Base-by-base conservation (phyloP, 768 basidiomycete species). In the Holtermanniella nyarrowii region DNA sequence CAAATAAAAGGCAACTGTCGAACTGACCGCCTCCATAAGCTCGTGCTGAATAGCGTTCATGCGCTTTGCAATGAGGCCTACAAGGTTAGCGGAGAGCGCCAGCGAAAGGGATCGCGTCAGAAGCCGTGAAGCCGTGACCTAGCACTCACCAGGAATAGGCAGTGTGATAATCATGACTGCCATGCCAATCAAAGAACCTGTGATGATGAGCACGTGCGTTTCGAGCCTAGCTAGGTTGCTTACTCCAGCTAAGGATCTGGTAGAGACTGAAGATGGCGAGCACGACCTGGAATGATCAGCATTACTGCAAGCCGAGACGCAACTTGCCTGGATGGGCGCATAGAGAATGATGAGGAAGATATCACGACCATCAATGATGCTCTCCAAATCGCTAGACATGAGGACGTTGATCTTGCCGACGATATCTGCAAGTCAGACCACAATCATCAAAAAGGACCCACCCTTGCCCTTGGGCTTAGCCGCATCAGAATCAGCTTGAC, bases 331-430 rank as follows among this genome's bases (percentile, higher is more conserved):
- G 5, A 78, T 49, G 3, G 78, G 78, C 1, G 69, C 64, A 41
- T 70, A 72, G 18, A 77, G 50, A 22, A 68, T 47, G 22, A 73
- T 53, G 27, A 74, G 55, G 25, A 74, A 56, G 47, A 76, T 54
- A 54, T 74, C 72, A n/a, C 73, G 61, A 42, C 62, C 75, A 24
- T 74, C 71, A 13, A 71, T 60, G 24, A 75, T 66, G 50, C 74
- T 70, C 18, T 70, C 67, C 14, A 79, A 60, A 68, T 88, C 85
- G 1, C 81, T 80, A 5, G 84, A 80, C 26, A 85, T 78, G 4
- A 86, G 71, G 49, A 85, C 87, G 66, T 83, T 87, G 64, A 88
- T 81, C 63, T 80, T 84, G 10, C 86, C 85, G 31, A 81, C 78
- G 18, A 85, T 69, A 61, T 82, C 81, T 7, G 42, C 44, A 16